These are phyloP conservation scores for Coprinopsis strossmayeri DNA, from an alignment of 768 basidiomycete species.

Conservation along the genomic window DNA sequence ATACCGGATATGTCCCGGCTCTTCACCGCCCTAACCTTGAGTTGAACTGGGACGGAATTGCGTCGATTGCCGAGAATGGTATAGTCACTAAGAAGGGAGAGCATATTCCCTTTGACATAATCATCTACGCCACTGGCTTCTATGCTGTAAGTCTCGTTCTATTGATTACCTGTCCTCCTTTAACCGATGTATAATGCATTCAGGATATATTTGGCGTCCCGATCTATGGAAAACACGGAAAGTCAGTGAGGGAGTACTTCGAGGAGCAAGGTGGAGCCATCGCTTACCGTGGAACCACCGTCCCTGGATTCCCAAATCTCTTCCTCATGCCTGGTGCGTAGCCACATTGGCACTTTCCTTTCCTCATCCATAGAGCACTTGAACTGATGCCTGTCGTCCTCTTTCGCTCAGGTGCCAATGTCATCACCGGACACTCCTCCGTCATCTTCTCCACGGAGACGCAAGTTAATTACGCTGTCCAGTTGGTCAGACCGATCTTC, in stretches of 20 bases:
- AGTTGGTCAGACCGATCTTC: conserved; percentile 48
- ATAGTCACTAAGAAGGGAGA: conserved; percentile 34
- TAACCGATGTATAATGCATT: too few species aligned
- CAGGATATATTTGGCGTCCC: too few species aligned
- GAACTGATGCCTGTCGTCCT: background rate
- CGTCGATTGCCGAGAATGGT: conserved; percentile 32
- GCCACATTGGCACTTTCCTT: conserved; percentile 7
- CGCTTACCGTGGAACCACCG: conserved; percentile 47
- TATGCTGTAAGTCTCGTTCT: conserved; percentile 20
- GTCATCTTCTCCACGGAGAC: conserved; percentile 50
- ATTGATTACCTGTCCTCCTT: too few species aligned
- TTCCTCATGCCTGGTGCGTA: conserved; percentile 41
- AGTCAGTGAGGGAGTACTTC: conserved; percentile 38
- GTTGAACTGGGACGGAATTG: conserved; percentile 35
- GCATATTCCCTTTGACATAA: conserved; percentile 27
- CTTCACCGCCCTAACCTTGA: conserved; percentile 41
- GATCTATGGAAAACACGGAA: conserved; percentile 40
- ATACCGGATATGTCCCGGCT: conserved; percentile 39
- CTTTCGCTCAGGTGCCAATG: conserved; percentile 55
- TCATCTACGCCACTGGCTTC: conserved; percentile 36
- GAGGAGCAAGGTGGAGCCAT: conserved; percentile 41
- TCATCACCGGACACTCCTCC: conserved; percentile 51
- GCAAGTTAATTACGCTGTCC: conserved; percentile 41
- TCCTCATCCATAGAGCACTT: background rate
- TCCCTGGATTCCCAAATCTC: conserved; percentile 52